These are phyloP conservation scores for Phialophora chinensis DNA, from an alignment of 2,329 filamentous ascomycete genomes.

Conservation along the genomic window DNA sequence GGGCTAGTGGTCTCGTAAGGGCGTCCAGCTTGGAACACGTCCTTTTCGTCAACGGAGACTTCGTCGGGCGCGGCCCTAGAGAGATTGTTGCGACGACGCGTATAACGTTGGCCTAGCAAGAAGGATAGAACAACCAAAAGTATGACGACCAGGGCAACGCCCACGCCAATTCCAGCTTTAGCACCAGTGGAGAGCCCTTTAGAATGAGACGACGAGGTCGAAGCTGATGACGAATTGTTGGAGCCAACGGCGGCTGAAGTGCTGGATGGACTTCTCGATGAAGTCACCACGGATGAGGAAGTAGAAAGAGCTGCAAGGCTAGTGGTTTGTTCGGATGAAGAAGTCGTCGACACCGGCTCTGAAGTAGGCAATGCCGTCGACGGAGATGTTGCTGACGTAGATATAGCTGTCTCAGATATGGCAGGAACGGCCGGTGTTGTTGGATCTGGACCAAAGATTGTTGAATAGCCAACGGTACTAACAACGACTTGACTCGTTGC, in stretches of 20 bases:
- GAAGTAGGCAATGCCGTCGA: background rate
- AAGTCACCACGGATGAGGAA: background rate
- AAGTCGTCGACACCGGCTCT: background rate
- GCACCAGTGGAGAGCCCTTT: slow-evolving; percentile 31
- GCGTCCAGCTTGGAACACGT: slow-evolving; percentile 29
- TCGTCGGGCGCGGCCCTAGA: background rate
- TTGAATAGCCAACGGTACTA: slow-evolving; percentile 30
- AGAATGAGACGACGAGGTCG: slow-evolving; percentile 16
- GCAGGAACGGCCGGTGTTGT: slow-evolving; percentile 16
- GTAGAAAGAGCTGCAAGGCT: background rate
- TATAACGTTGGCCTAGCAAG: slow-evolving; percentile 29
- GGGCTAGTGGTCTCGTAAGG: slow-evolving; percentile 30
- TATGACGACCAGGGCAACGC: slow-evolving; percentile 28
- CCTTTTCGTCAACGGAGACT: slow-evolving; percentile 23
- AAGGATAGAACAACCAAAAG: slow-evolving; percentile 23
- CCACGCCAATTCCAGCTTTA: slow-evolving; percentile 36
- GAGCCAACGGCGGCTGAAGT: slow-evolving; percentile 4
- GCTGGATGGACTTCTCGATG: background rate
- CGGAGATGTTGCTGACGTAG: background rate
- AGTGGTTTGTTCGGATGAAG: background rate
- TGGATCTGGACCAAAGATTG: slow-evolving; percentile 30
- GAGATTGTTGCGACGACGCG: slow-evolving; percentile 20
- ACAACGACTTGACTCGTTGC: slow-evolving; percentile 26
- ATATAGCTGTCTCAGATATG: background rate
- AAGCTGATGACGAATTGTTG: slow-evolving; percentile 8